phyloP scores from a whole-genome alignment of 345 rosid genomes.

The Melaleuca quinquenervia region DNA sequence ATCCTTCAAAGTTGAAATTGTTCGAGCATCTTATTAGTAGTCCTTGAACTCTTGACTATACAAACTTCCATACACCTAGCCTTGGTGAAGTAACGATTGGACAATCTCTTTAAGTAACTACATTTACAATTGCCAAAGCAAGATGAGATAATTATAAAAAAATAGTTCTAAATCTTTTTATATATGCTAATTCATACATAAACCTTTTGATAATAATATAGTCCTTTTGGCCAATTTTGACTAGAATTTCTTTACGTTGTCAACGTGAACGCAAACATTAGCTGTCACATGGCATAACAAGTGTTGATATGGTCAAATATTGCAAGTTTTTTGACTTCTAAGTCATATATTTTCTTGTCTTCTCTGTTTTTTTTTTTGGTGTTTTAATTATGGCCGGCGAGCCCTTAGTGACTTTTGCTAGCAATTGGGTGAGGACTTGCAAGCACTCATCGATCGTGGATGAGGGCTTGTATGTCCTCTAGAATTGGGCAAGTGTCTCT shows the following conservation, averaged over 20 bases:
- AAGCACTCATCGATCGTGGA: background rate
- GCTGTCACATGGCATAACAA: rapidly evolving
- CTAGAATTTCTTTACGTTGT: rapidly evolving
- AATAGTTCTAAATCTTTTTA: background rate
- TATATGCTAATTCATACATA: rapidly evolving
- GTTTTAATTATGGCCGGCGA: background rate
- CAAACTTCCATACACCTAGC: background rate
- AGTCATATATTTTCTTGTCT: background rate
- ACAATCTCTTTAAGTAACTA: background rate
- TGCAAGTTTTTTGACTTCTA: too few species aligned
- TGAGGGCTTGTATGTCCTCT: background rate
- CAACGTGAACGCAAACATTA: background rate
- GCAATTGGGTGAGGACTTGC: background rate
- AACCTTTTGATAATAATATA: background rate
- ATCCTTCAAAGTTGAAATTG: background rate
- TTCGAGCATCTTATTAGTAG: background rate
- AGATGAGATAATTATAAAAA: background rate
- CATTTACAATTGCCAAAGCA: background rate
- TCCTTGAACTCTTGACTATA: background rate
- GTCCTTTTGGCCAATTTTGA: background rate
- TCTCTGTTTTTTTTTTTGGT: background rate
- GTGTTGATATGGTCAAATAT: background rate
- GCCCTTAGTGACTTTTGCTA: background rate
- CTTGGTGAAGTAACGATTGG: background rate
- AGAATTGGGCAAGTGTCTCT: background rate